A percentile compares a stretch with the other conserved stretches of the same genome.
phyloP scores from a whole-genome alignment of 2,329 filamentous ascomycete genomes.

The Cytospora piceicola region DNA sequence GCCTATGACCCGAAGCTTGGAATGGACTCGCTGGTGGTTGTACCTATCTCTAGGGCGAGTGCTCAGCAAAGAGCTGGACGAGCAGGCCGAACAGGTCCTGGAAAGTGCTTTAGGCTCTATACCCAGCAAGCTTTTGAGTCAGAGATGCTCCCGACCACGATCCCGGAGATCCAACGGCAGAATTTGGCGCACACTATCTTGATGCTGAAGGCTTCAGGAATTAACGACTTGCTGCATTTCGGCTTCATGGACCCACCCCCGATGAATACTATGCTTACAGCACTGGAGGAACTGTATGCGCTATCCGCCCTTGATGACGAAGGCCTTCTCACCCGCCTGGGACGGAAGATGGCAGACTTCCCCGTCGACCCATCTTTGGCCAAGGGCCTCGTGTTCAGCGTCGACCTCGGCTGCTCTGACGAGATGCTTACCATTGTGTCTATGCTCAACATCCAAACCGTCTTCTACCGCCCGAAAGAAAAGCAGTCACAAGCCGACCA shows the following conservation, averaged over 20 bases:
- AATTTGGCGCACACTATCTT: slow-evolving; percentile 92
- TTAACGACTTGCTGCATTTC: slow-evolving; percentile 95
- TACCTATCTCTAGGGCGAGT: slow-evolving; percentile 94
- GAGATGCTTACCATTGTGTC: slow-evolving; percentile 94
- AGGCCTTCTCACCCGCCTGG: slow-evolving; percentile 86
- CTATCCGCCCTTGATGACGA: slow-evolving; percentile 92
- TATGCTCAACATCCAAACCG: slow-evolving; percentile 83
- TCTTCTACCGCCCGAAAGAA: slow-evolving; percentile 96
- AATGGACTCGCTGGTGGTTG: slow-evolving; percentile 96
- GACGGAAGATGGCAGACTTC: slow-evolving; percentile 97
- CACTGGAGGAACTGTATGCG: slow-evolving; percentile 92
- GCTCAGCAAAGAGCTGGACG: slow-evolving; percentile 92
- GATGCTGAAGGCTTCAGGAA: slow-evolving; percentile 99
- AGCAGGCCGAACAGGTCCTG: slow-evolving; percentile 91
- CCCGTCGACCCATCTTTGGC: slow-evolving; percentile 94
- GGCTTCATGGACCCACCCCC: slow-evolving; percentile 99
- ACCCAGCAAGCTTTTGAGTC: slow-evolving; percentile 95
- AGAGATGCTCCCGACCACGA: slow-evolving; percentile 95
- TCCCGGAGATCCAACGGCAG: slow-evolving; percentile 94
- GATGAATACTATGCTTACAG: slow-evolving; percentile 96
- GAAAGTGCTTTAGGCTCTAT: slow-evolving; percentile 94
- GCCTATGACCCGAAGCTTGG: slow-evolving; percentile 96
- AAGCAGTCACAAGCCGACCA: slow-evolving; percentile 96
- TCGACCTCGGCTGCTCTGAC: slow-evolving; percentile 87
- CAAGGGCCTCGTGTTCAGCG: slow-evolving; percentile 86